Percentiles rank a stretch among this genome's conserved stretches.
phyloP scores from a whole-genome alignment of 495 filamentous ascomycete genomes.

The Penicillium atrosanguineum region DNA sequence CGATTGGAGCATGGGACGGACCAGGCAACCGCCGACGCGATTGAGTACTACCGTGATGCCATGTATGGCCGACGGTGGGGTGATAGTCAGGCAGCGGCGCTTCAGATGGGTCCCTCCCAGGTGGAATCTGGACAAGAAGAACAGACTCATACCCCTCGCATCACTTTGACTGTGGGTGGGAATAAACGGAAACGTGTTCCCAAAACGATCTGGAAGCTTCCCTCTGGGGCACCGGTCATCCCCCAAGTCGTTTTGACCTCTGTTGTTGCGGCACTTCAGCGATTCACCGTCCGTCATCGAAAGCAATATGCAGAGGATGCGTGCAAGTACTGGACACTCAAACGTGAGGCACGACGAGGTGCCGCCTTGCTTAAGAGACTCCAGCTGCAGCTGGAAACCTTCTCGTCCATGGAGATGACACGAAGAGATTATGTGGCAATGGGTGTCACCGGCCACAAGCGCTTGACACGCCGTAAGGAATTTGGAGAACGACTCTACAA shows the following conservation, averaged over 20 bases:
- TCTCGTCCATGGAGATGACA: slow-evolving; percentile 94
- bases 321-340: slow-evolving; percentile 97
- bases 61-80: slow-evolving; percentile 90
- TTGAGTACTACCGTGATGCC: slow-evolving; percentile 79
- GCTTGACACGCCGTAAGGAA: slow-evolving; percentile 78
- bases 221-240: slow-evolving; percentile 92
- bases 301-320: slow-evolving; percentile 90
- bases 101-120: slow-evolving; percentile 68
- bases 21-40: slow-evolving; percentile 60
- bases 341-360: slow-evolving; percentile 87
- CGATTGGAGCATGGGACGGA: slow-evolving; percentile 79
- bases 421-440: slow-evolving; percentile 88
- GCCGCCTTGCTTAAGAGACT: slow-evolving; percentile 89
- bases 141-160: slow-evolving; percentile 40
- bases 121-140: slow-evolving; percentile 37
- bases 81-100: slow-evolving; percentile 82
- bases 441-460: slow-evolving; percentile 76
- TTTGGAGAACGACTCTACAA: slow-evolving; percentile 74
- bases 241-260: slow-evolving; percentile 79
- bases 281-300: slow-evolving; percentile 77
- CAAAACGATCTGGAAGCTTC: slow-evolving; percentile 85
- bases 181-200: slow-evolving; percentile 72
- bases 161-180: slow-evolving; percentile 62
- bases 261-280: slow-evolving; percentile 72
- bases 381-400: slow-evolving; percentile 83